Conservation (phyloP, 129 eudicot genomes). For the Smallanthus sonchifolius region DNA sequence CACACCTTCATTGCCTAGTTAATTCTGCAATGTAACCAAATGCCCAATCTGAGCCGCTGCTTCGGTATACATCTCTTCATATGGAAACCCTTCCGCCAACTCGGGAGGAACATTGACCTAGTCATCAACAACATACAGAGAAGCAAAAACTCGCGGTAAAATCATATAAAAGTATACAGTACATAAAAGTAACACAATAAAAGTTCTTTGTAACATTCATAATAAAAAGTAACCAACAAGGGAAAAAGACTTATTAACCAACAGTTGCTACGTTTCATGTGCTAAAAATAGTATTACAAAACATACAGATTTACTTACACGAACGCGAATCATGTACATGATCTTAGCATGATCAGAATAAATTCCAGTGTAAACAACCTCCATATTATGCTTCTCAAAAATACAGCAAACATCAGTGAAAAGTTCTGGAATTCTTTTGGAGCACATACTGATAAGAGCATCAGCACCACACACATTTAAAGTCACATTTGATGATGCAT, state of each 20-base stretch:
- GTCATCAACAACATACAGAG: background rate
- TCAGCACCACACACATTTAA: constrained; percentile 54
- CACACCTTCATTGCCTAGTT: background rate
- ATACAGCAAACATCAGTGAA: constrained; percentile 39
- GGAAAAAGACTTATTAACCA: no score
- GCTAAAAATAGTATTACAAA: background rate
- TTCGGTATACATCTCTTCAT: constrained; percentile 51
- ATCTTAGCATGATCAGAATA: constrained; percentile 27
- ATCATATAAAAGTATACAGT: background rate
- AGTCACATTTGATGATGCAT: constrained; percentile 49
- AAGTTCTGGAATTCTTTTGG: constrained; percentile 41
- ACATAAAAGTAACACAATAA: background rate
- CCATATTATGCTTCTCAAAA: constrained; percentile 52
- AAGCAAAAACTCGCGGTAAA: background rate
- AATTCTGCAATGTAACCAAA: constrained; percentile 15
- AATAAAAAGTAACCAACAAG: background rate
- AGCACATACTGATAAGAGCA: constrained; percentile 56
- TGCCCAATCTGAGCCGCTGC: constrained; percentile 45
- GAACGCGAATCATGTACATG: constrained; percentile 63
- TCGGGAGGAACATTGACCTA: constrained; percentile 35
- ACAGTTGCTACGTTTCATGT: no score
- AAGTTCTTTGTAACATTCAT: background rate
- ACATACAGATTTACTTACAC: constrained; percentile 39
- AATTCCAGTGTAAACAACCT: constrained; percentile 47
- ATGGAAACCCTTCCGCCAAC: constrained; percentile 22